Percentiles rank a stretch among this genome's conserved stretches.
phyloP scores from a whole-genome alignment of 306 rosid genomes.

The Gastrolobium villosum region DNA sequence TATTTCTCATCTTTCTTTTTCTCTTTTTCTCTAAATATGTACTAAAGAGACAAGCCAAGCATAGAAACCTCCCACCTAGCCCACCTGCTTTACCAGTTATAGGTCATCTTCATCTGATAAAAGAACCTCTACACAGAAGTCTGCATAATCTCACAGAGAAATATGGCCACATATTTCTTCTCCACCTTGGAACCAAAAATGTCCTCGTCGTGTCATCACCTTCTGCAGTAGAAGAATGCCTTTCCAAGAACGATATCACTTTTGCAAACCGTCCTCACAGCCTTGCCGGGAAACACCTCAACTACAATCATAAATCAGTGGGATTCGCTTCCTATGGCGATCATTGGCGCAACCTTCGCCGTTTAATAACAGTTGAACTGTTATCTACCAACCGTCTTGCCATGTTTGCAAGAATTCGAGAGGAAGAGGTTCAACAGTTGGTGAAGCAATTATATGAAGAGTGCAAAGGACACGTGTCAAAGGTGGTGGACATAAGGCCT shows the following conservation, averaged over 20 bases:
- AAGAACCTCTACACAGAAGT: slow-evolving; percentile 43
- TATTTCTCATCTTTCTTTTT: slow-evolving; percentile 20
- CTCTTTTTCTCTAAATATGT: not conserved
- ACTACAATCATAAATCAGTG: slow-evolving; percentile 27
- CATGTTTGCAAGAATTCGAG: slow-evolving; percentile 16
- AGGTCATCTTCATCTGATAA: slow-evolving; percentile 60
- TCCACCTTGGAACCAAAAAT: slow-evolving; percentile 47
- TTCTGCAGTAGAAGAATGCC: slow-evolving; percentile 47
- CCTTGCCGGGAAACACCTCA: slow-evolving; percentile 45
- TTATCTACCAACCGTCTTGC: slow-evolving; percentile 38
- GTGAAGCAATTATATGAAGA: slow-evolving; percentile 21
- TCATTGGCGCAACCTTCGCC: slow-evolving; percentile 56
- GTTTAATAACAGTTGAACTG: slow-evolving; percentile 35
- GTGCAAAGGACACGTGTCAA: not conserved
- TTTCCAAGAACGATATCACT: slow-evolving; percentile 37
- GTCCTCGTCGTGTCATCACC: slow-evolving; percentile 53
- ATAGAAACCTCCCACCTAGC: slow-evolving; percentile 47
- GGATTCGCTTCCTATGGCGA: slow-evolving; percentile 49
- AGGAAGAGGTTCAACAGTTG: slow-evolving; percentile 36
- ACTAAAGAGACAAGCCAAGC: not conserved
- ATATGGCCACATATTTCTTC: slow-evolving; percentile 50
- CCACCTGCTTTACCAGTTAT: slow-evolving; percentile 57
- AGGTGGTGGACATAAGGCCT: not conserved
- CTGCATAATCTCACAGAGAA: slow-evolving; percentile 39
- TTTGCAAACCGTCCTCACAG: slow-evolving; percentile 59